These are phyloP conservation scores for Malassezia restricta DNA, from an alignment of 1,284 basidiomycete species.

Conservation along the genomic window DNA sequence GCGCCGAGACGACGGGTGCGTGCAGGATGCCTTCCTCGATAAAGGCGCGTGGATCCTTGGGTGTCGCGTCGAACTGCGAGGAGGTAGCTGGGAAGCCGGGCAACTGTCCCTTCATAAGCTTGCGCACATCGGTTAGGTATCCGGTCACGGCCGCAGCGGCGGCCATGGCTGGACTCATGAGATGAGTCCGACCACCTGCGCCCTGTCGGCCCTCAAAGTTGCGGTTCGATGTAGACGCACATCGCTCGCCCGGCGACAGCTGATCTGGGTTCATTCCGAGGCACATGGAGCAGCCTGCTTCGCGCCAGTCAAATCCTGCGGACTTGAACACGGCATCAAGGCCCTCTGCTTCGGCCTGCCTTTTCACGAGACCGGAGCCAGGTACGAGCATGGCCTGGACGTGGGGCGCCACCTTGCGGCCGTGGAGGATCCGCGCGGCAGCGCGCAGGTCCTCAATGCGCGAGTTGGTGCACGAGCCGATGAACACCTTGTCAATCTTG, in stretches of 20 bases:
- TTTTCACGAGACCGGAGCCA: slow-evolving; percentile 43
- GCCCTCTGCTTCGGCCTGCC: slow-evolving; percentile 45
- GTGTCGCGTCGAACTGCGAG: slow-evolving; percentile 28
- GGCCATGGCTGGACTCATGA: slow-evolving; percentile 44
- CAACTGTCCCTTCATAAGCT: slow-evolving; percentile 23
- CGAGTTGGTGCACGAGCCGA: slow-evolving; percentile 44
- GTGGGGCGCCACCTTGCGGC: slow-evolving; percentile 32
- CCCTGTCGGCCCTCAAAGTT: slow-evolving; percentile 46
- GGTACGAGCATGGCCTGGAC: slow-evolving; percentile 44
- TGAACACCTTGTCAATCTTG: slow-evolving; percentile 46
- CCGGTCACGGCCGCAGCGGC: slow-evolving; percentile 42
- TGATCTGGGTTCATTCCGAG: slow-evolving; percentile 46
- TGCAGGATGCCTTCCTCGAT: slow-evolving; percentile 19
- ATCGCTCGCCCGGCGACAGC: slow-evolving; percentile 42
- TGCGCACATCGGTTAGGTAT: slow-evolving; percentile 43
- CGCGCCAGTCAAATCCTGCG: slow-evolving; percentile 45
- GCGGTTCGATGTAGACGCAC: slow-evolving; percentile 45
- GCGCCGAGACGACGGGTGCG: slow-evolving; percentile 3
- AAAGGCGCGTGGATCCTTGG: slow-evolving; percentile 34
- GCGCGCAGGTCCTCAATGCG: slow-evolving; percentile 43
- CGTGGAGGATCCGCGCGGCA: slow-evolving; percentile 39
- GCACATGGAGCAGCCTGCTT: slow-evolving; percentile 46
- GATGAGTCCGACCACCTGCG: slow-evolving; percentile 40
- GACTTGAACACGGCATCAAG: slow-evolving; percentile 44
- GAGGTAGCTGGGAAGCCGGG: slow-evolving; percentile 25